Conservation (phyloP, 768 basidiomycete genomes). For the Mycena leptocephala region DNA sequence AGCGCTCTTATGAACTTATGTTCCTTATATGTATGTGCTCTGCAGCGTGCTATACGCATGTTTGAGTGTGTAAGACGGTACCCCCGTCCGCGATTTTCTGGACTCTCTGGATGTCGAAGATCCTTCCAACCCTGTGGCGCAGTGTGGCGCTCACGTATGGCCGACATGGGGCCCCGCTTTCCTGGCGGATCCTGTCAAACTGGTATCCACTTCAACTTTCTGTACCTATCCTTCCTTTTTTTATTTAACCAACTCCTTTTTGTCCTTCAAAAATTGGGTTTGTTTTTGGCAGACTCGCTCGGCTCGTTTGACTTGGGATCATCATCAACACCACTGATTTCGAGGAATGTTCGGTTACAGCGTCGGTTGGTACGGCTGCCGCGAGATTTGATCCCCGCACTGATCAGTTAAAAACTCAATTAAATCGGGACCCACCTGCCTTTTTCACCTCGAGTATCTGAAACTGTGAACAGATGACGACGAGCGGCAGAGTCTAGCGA, state of each 20-base stretch:
- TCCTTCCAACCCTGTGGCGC: not conserved
- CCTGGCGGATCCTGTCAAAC: not conserved
- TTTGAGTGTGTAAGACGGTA: not conserved
- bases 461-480: not conserved
- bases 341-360: not conserved
- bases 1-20: constrained; percentile 15
- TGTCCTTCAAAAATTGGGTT: too few relatives aligned
- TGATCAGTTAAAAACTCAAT: not conserved
- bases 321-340: not conserved
- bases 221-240: not conserved
- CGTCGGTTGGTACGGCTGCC: not conserved
- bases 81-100: not conserved
- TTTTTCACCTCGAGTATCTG: not conserved
- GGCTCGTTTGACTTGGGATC: not conserved
- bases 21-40: constrained; percentile 10
- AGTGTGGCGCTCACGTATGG: not conserved
- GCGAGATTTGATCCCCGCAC: constrained; percentile 12
- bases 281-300: too few relatives aligned
- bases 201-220: not conserved
- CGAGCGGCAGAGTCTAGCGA: not conserved
- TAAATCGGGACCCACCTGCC: not conserved
- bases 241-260: not conserved
- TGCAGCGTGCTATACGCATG: constrained; percentile 26
- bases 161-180: not conserved
- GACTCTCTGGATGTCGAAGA: not conserved